Percentiles rank a stretch among this genome's conserved stretches.
phyloP scores from a whole-genome alignment of 345 rosid genomes.

The Citrus glauca region DNA sequence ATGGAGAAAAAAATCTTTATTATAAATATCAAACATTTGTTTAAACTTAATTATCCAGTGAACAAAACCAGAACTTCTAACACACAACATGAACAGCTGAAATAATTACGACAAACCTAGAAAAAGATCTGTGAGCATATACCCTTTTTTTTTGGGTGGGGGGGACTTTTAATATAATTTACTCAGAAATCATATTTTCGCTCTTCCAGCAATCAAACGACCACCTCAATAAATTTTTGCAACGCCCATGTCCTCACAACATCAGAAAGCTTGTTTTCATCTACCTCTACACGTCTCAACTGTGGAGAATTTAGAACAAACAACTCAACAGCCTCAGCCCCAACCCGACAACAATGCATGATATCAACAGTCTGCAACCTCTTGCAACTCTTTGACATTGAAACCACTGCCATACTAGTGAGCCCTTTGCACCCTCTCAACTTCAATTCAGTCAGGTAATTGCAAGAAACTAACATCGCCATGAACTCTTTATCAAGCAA shows the following conservation, averaged over 20 bases:
- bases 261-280: conserved; percentile 54
- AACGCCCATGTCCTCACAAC: conserved; percentile 37
- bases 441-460: conserved; percentile 46
- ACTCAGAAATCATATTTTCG: not conserved
- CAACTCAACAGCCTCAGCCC: conserved; percentile 43
- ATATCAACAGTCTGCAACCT: conserved; percentile 49
- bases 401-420: conserved; percentile 34
- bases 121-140: not conserved
- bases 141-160: not conserved
- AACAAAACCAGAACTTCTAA: not conserved
- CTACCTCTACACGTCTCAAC: conserved; percentile 53
- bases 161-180: conserved; percentile 16
- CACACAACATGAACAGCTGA: conserved; percentile 1
- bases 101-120: conserved; percentile 8
- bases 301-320: conserved; percentile 40
- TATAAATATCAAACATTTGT: not conserved
- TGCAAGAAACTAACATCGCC: conserved; percentile 70
- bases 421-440: conserved; percentile 65
- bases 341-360: conserved; percentile 42
- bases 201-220: conserved; percentile 22
- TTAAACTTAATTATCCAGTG: conserved; percentile 11
- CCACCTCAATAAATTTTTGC: conserved; percentile 41
- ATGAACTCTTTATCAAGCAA: conserved; percentile 65
- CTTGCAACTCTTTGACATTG: conserved; percentile 51
- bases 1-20: conserved; percentile 1